Evolutionary conservation across 2,329 filamentous ascomycete genomes (phyloP).

Genomic region (Neonectria coccinea): DNA sequence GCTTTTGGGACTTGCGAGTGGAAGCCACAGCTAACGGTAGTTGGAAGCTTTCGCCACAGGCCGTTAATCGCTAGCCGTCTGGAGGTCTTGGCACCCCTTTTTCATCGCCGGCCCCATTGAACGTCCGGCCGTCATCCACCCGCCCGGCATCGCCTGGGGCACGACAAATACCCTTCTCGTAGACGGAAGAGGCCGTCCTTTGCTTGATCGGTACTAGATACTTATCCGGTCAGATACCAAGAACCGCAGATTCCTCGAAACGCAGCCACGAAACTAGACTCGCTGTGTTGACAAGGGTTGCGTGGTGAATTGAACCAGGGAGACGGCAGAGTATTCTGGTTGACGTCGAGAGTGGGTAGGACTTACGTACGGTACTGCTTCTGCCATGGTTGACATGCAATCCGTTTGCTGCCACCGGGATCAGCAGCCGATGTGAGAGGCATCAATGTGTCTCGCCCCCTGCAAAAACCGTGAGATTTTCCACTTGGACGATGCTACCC

Average conservation of each 20-base stretch:
- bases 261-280: neutral
- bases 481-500: constrained; percentile 15
- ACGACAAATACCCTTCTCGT: constrained; percentile 11
- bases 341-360: constrained; percentile 8
- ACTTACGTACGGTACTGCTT: constrained; percentile 11
- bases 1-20: neutral
- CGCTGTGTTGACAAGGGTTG: constrained; percentile 1
- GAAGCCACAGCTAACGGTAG: constrained; percentile 12
- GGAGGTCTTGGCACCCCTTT: constrained; percentile 35
- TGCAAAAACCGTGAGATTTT: constrained; percentile 17
- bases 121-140: constrained; percentile 9
- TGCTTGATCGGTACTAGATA: constrained; percentile 14
- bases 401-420: neutral
- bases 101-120: constrained; percentile 22
- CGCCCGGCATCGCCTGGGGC: constrained; percentile 10
- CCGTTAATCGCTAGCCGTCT: constrained; percentile 5
- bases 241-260: constrained; percentile 5
- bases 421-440: constrained; percentile 13
- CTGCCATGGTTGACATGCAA: constrained; percentile 10
- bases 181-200: constrained; percentile 7
- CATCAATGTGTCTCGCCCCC: constrained; percentile 17
- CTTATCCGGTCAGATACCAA: constrained; percentile 3
- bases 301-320: neutral
- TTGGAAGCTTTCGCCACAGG: constrained; percentile 12
- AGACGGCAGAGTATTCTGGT: constrained; percentile 8